Evolutionary conservation across 768 basidiomycete genomes (phyloP), one percentile per base, ranked within the genome.

Genomic region (Goffeauzyma gilvescens): DNA sequence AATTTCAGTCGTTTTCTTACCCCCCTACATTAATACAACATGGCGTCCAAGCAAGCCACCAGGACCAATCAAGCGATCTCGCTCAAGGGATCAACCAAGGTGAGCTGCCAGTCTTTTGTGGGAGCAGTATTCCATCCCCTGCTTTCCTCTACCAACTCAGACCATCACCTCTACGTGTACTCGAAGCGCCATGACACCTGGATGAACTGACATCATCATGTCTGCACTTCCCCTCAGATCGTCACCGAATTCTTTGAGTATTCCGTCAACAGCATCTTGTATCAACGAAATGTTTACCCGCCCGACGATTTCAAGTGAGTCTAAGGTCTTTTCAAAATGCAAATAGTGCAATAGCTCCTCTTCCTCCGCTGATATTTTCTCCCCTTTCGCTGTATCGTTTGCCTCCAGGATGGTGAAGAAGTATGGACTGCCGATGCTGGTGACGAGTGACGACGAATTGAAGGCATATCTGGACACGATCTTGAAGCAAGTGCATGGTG

Each of bases 201-300:
- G n/a, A 30, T 30, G 28, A n/a, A 30, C 9, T 30, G 28, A 30
- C n/a, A n/a, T 30, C 28, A n/a, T 9, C 9, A 30, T 30, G 28
- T 30, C 9, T n/a, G 28, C 28, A 9, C 28, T n/a, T n/a, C n/a
- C n/a, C n/a, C n/a, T n/a, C 72, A 75, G 30, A 72, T 95, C 15
- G 90, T 96, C 44, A 90, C 86, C 0, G 93, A 98, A 55, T 96
- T 98, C 71, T 96, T 98, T 72, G 95, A 95, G 68, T 96, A 87
- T 65, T 81, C 84, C n/a, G 85, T 86, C 52, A 93, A 93, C 69
- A 87, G 86, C 13, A 90, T 96, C 55, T 69, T 98, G 41, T 98
- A 90, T 66, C 89, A 96, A 67, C 73, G 93, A 32, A 86, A 85
- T 45, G 81, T 98, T 15, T 98, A 96, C 62, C 93, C 93, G 2